Conservation (phyloP, 495 filamentous ascomycete genomes). For the Lasiosphaeria miniovina region DNA sequence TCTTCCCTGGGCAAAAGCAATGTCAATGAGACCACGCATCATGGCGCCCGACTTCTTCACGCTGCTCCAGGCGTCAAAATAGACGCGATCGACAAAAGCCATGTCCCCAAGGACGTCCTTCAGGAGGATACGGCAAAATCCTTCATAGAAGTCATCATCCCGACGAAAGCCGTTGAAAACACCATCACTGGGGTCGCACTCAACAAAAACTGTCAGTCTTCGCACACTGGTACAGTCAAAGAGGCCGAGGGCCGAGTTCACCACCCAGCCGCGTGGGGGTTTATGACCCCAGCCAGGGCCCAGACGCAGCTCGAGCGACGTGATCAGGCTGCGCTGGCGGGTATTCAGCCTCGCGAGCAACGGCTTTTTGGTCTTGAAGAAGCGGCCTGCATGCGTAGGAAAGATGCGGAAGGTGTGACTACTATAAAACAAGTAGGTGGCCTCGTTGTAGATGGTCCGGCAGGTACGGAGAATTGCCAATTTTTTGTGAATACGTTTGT, state of each 20-base stretch:
- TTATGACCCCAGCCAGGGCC: conserved; percentile 72
- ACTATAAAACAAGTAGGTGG: conserved; percentile 71
- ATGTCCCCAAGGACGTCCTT: conserved; percentile 56
- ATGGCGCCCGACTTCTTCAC: conserved; percentile 67
- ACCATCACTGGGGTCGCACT: conserved; percentile 72
- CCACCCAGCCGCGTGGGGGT: conserved; percentile 70
- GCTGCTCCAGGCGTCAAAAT: conserved; percentile 72
- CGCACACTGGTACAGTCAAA: conserved; percentile 58
- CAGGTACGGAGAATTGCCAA: conserved; percentile 63
- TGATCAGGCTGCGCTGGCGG: conserved; percentile 63
- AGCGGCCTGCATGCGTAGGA: conserved; percentile 65
- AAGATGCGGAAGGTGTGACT: conserved; percentile 76
- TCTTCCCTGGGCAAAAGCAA: conserved; percentile 48
- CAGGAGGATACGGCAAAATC: conserved; percentile 62
- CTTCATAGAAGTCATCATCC: conserved; percentile 68
- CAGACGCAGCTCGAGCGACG: conserved; percentile 69
- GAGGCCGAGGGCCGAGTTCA: conserved; percentile 63
- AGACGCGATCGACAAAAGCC: conserved; percentile 58
- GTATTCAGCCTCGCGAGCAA: conserved; percentile 63
- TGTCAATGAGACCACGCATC: conserved; percentile 63
- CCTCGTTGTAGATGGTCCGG: conserved; percentile 65
- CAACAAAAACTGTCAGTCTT: conserved; percentile 70
- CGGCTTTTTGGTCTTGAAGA: conserved; percentile 59
- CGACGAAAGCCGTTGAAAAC: conserved; percentile 72
- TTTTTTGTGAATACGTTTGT: conserved; percentile 52